Evolutionary conservation across 1,284 basidiomycete genomes (phyloP).

Genomic region (Flammula alnicola): DNA sequence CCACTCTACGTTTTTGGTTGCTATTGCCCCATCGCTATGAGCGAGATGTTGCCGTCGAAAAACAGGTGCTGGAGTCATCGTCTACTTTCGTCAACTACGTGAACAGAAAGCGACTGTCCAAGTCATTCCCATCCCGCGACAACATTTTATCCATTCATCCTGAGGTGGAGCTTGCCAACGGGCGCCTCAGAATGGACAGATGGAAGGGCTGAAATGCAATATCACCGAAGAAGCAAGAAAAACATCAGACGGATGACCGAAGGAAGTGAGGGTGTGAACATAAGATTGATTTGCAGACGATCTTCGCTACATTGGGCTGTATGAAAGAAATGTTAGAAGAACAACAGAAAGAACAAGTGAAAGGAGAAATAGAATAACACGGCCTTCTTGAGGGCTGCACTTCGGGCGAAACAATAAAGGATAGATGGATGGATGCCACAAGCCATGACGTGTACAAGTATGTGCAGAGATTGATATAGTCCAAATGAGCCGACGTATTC

Average conservation of each 20-base stretch:
- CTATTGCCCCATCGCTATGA: conserved; percentile 23
- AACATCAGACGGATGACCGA: neutral
- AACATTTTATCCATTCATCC: conserved; percentile 18
- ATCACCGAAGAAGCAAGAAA: neutral
- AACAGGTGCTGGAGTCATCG: conserved; percentile 14
- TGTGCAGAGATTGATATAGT: too few species aligned
- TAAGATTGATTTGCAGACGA: too few species aligned
- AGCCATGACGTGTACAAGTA: neutral
- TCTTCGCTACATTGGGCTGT: neutral
- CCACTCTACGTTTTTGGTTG: conserved; percentile 26
- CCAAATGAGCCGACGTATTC: too few species aligned
- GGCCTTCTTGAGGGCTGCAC: too few species aligned
- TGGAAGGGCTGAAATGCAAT: conserved; percentile 6
- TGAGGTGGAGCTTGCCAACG: conserved; percentile 8
- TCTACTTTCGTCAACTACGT: neutral
- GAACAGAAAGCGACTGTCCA: conserved; percentile 6
- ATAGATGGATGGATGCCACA: neutral
- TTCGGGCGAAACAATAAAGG: too few species aligned
- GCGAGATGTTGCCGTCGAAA: neutral
- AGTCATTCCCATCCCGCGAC: neutral
- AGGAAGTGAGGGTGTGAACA: too few species aligned
- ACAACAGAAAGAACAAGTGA: neutral
- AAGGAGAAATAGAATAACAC: too few species aligned
- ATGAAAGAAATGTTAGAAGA: neutral
- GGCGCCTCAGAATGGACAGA: conserved; percentile 18